Conservation (phyloP, 129 eudicot genomes). For the Silybum marianum region DNA sequence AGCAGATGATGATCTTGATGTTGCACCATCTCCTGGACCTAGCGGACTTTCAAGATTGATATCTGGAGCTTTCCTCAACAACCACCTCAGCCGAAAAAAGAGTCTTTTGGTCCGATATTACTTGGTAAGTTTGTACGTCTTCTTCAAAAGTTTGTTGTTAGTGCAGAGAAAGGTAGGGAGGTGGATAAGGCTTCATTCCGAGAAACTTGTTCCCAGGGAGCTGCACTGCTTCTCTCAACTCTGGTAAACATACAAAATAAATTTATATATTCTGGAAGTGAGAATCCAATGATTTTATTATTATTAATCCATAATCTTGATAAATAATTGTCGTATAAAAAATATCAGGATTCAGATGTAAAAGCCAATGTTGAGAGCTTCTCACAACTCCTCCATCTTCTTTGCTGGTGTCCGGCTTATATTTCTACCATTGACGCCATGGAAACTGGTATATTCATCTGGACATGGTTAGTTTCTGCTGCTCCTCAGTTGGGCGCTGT, state of each 20-base stretch:
- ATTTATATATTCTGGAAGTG: background rate
- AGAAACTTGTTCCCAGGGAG: conserved; percentile 93
- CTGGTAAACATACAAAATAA: conserved; percentile 56
- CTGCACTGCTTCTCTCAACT: conserved; percentile 92
- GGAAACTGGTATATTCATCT: conserved; percentile 95
- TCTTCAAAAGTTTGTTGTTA: conserved; percentile 83
- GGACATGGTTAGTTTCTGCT: conserved; percentile 99
- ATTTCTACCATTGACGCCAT: conserved; percentile 87
- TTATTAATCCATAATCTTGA: too few species aligned
- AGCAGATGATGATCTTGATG: conserved; percentile 50
- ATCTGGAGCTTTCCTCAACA: conserved; percentile 61
- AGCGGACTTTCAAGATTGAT: conserved; percentile 60
- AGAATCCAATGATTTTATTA: background rate
- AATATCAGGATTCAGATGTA: conserved; percentile 72
- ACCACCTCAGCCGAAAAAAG: conserved; percentile 56
- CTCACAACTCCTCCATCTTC: conserved; percentile 97
- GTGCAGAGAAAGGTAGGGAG: conserved; percentile 86
- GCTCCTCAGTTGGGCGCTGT: conserved; percentile 92
- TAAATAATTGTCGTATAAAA: background rate
- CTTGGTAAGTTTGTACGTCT: conserved; percentile 80
- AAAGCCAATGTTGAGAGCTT: conserved; percentile 77
- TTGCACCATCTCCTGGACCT: conserved; percentile 40
- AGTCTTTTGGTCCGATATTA: conserved; percentile 73
- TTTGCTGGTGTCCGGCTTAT: conserved; percentile 99
- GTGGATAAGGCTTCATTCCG: conserved; percentile 91